phyloP scores from a whole-genome alignment of 1,284 basidiomycete species.

The Pseudozyma sp. region DNA sequence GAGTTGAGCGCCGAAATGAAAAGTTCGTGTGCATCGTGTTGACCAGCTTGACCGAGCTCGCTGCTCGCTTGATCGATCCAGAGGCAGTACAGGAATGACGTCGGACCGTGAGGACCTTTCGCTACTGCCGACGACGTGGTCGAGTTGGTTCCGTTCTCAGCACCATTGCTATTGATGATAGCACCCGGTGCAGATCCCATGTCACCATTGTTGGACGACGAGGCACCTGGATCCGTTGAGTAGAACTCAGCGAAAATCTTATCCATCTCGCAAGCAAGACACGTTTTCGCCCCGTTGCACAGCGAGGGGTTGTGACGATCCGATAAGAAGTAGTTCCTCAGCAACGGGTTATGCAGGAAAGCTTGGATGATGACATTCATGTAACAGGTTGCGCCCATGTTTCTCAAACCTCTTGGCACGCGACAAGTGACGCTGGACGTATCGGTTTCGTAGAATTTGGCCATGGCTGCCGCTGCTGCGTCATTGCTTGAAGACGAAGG shows the following conservation, averaged over 20 bases:
- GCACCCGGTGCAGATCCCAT: constrained; percentile 58
- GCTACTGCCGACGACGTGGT: constrained; percentile 18
- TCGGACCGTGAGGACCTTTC: constrained; percentile 79
- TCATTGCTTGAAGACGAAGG: background rate
- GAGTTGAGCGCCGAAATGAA: constrained; percentile 67
- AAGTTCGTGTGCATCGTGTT: constrained; percentile 90
- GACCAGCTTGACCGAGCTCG: constrained; percentile 89
- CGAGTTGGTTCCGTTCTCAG: constrained; percentile 12
- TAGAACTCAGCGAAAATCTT: constrained; percentile 80
- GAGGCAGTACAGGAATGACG: constrained; percentile 83
- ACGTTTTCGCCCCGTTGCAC: constrained; percentile 76
- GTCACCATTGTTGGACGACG: background rate
- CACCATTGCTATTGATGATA: constrained; percentile 6
- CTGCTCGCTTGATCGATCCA: constrained; percentile 79
- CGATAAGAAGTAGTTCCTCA: constrained; percentile 88
- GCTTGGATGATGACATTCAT: constrained; percentile 91
- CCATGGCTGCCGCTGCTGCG: constrained; percentile 11
- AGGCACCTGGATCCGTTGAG: constrained; percentile 62
- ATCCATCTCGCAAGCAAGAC: constrained; percentile 95
- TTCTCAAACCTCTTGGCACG: constrained; percentile 88
- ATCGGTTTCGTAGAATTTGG: constrained; percentile 29
- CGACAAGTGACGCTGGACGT: constrained; percentile 24
- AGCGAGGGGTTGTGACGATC: constrained; percentile 81
- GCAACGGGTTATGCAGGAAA: constrained; percentile 90
- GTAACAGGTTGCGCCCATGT: constrained; percentile 95